A percentile compares a stretch with the other conserved stretches of the same genome.
Evolutionary conservation across 345 rosid genomes (phyloP).

Genomic region (Isatis tinctoria): DNA sequence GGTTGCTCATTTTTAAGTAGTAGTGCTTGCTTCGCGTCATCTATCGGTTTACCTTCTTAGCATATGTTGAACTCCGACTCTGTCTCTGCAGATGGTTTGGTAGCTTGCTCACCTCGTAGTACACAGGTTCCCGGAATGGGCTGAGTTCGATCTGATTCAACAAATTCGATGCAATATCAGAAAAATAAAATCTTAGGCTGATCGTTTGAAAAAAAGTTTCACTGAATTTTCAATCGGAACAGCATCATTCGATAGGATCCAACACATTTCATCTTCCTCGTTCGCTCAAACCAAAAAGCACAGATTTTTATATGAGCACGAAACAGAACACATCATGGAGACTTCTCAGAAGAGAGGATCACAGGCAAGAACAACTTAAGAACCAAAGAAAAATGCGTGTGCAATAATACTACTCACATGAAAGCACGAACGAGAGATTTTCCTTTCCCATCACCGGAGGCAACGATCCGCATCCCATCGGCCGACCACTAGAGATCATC

Average conservation of each 20-base stretch:
- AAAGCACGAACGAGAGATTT: slow-evolving; percentile 95
- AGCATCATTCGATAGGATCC: background rate
- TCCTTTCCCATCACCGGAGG: slow-evolving; percentile 93
- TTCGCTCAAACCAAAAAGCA: background rate
- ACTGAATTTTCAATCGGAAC: background rate
- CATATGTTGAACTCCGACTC: slow-evolving; percentile 24
- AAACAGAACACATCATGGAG: too few species aligned
- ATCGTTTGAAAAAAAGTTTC: background rate
- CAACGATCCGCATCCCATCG: slow-evolving; percentile 89
- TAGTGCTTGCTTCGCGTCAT: background rate
- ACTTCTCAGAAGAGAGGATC: too few species aligned
- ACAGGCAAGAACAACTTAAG: background rate
- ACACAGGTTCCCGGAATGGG: too few species aligned
- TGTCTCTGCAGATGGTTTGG: slow-evolving; percentile 73
- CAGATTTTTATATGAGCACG: background rate
- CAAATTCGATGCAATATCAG: background rate
- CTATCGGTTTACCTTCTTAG: background rate
- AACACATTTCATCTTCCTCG: background rate
- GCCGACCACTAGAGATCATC: slow-evolving; percentile 99
- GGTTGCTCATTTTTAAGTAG: slow-evolving; percentile 37
- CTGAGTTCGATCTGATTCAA: slow-evolving; percentile 10
- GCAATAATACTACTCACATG: slow-evolving; percentile 54
- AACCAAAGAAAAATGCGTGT: background rate
- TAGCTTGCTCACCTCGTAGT: too few species aligned
- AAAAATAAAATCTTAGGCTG: background rate